Base-by-base conservation (phyloP, 345 rosid species). In the Sapria himalayana region DNA sequence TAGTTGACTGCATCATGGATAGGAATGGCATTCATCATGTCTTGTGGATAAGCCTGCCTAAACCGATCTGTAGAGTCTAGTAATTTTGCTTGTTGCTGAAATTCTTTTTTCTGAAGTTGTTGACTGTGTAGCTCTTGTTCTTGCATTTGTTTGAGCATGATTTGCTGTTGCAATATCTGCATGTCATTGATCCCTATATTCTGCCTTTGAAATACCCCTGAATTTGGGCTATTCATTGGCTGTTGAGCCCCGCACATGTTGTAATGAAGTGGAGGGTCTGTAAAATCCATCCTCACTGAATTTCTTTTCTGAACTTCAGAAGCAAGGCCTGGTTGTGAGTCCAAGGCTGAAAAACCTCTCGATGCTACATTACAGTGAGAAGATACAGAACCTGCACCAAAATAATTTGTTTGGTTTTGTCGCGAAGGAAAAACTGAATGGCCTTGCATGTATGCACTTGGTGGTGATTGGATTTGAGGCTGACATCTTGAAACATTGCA, bases 71-170 rank as follows among this genome's bases (percentile, higher is more conserved):
- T 12, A 16, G 78, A 61, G 57, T 45, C 65, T 40, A 55, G 50
- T 47, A 70, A 79, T 55, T 73, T 67, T 41, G 58, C 79, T 33
- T 60, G 71, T 49, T 60, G 67, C 61, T 54, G 77, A 48, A 57
- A 45, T 36, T 64, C 77, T 39, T 66, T 67, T 52, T 67, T 72
- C 43, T 62, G 67, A 49, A 70, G 72, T 45, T 70, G 72, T 63
- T 72, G 92, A 51, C 82, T 68, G 55, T 82, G 94, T 42, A 66
- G 53, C 25, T 79, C 91, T 41, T 78, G 91, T 27, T 79, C 91
- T 41, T 78, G 91, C 60, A 78, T 60, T 62, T 82, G 81, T 65
- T 66, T 82, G 23, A 54, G 46, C 68, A 82, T 69, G 39, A 64
- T 46, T 42, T 79, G 76, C 46, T 89, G 84, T 55, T 82, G 93